Base-by-base conservation (phyloP, 2,329 filamentous ascomycete genomes). In the Phaeomoniella chlamydospora region DNA sequence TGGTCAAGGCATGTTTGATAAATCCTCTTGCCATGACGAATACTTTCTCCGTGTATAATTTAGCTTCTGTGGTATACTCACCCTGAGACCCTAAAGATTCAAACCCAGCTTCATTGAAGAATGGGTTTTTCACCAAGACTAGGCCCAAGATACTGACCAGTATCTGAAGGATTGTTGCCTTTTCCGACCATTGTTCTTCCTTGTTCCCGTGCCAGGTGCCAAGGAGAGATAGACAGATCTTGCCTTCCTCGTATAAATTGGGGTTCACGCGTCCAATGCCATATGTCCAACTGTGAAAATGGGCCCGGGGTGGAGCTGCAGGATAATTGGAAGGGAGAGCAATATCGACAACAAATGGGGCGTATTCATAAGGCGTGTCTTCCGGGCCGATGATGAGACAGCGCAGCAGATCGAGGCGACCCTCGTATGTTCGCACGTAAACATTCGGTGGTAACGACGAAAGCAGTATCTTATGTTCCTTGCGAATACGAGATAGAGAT, bases 81-180 rank as follows among this genome's bases (percentile, higher is more conserved):
- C 57, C 57, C 3, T 63, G 59, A 6, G 57, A 61, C 33, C 57
- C 61, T 37, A 66, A 61, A 9, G 60, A 58, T 32, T 75, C 71
- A 42, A 70, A 77, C 16, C 73, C 72, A 9, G 73, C 72, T 54
- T 77, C 73, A 46, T 77, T 77, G 55, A 72, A 77, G 48, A 74
- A 77, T 1, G 73, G 73, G 40, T 70, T 64, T 31, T 64, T 65
- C 14, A 76, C 72, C 11, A 77, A 55, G 0, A 74, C 69, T 4
- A 74, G 53, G 0, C 68, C 69, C 57, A 72, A 61, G 26, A 74
- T 56, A 12, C 64, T 69, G n/a, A 74, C 68, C 3, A 73, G 49
- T 1, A 72, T 57, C 41, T 77, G 72, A 14, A 77, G 49, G 1
- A 76, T 43, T 0, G 69, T 74, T 39, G 67, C 70, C 37, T 64